Percentiles rank a stretch among this genome's conserved stretches.
These are phyloP conservation scores for Hibiscus trionum DNA, from an alignment of 345 rosid species.

Conservation along the genomic window DNA sequence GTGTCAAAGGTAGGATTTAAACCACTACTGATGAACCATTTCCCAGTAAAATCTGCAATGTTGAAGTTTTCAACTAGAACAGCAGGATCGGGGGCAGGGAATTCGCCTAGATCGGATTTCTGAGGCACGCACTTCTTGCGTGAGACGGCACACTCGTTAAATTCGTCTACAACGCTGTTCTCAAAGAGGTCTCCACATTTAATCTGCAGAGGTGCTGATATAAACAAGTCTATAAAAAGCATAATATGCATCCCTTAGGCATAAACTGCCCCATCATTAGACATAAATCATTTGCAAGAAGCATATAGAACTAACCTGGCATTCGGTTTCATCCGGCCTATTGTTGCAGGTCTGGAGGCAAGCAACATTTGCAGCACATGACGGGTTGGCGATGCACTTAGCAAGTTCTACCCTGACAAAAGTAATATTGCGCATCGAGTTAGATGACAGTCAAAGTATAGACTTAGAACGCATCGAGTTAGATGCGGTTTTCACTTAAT, in stretches of 20 bases:
- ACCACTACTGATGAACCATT: conserved; percentile 89
- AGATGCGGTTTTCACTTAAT: neutral
- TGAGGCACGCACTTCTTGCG: conserved; percentile 83
- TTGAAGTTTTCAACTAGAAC: conserved; percentile 66
- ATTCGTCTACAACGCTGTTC: conserved; percentile 79
- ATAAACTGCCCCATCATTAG: neutral
- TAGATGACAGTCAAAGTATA: conserved; percentile 6
- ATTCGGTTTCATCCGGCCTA: conserved; percentile 90
- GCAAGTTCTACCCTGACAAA: conserved; percentile 77
- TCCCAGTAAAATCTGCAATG: conserved; percentile 65
- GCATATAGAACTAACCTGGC: conserved; percentile 56
- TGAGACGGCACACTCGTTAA: conserved; percentile 90
- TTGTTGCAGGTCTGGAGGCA: conserved; percentile 95
- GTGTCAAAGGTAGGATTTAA: conserved; percentile 82
- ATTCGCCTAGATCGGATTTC: conserved; percentile 85
- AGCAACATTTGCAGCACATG: conserved; percentile 89
- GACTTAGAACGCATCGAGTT: neutral
- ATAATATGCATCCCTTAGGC: neutral
- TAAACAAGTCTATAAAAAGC: neutral
- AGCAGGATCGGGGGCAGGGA: conserved; percentile 75
- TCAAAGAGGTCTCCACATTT: conserved; percentile 92
- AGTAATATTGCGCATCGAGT: conserved; percentile 8
- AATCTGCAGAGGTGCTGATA: conserved; percentile 37
- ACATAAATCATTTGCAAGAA: neutral
- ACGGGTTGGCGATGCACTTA: conserved; percentile 79